Base-by-base conservation (phyloP, 768 basidiomycete species). In the Rubroboletus satanas region DNA sequence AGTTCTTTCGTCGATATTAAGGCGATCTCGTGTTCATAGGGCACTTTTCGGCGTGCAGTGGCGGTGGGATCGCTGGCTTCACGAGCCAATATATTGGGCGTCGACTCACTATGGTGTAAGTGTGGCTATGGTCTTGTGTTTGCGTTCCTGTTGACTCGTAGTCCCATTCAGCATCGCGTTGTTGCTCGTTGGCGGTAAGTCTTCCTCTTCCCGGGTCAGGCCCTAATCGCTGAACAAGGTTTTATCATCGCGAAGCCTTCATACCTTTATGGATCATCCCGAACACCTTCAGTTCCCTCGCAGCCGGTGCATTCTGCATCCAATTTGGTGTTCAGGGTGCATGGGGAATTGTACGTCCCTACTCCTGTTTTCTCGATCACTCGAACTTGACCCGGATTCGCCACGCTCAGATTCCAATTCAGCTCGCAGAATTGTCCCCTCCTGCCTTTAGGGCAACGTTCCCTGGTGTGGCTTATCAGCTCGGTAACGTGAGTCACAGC, bases 291-390 rank as follows among this genome's bases (percentile, higher is more conserved):
- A 66, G 78, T 15, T 78, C 74, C 1, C 83, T 96, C 7, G 61
- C 89, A 0, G 90, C 90, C 0, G 92, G 90, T 4, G 93, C 91
- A 7, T 96, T 96, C 73, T 92, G 81, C 61, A 73, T 93, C 32
- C 91, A 94, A 63, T 83, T 90, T 58, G 90, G 90, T 49, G 90
- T 95, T 2, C 93, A 96, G 66, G 92, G 91, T 4, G 92, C 90
- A 32, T 93, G 90, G 89, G 90, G 90, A 68, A 84, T 91, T 7
- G 88, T 90, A 66, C 62, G 87, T 77, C 12, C 21, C 31, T 21
- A 2, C 3, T 11, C 6, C 10, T 26, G 1, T 46, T 26, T 4
- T 14, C 11, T 37, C 31, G 0, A n/a, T 31, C 15, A 2, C 17
- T 12, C 21, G 18, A 28, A 36, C 26, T 42, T 46, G 18, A 56